A percentile compares a stretch with the other conserved stretches of the same genome.
Conservation (phyloP, 805 yeast species). For the Starmera caribaea region DNA sequence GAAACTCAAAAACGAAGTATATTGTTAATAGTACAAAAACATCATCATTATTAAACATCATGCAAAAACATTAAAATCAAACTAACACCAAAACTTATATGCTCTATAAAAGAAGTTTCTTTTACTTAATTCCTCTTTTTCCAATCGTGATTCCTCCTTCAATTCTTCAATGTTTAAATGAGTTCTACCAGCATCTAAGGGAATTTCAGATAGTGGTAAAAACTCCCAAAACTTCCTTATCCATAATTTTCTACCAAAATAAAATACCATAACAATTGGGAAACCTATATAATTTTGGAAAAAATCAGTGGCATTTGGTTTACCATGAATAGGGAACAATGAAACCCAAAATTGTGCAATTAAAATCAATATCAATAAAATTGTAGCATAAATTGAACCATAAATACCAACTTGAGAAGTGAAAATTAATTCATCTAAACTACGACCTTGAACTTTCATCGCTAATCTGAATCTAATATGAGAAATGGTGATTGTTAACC, state of each 20-base stretch:
- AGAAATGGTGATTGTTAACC: conserved; percentile 37
- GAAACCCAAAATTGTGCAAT: conserved; percentile 41
- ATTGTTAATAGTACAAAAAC: background rate
- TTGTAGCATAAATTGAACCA: conserved; percentile 32
- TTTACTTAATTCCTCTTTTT: conserved; percentile 36
- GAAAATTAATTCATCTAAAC: conserved; percentile 30
- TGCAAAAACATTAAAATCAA: too few species aligned
- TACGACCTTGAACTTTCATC: conserved; percentile 31
- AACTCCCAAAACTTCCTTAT: conserved; percentile 30
- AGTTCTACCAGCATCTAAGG: conserved; percentile 56
- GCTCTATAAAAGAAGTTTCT: conserved; percentile 38
- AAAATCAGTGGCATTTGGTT: conserved; percentile 24
- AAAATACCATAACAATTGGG: conserved; percentile 28
- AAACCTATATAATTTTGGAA: conserved; percentile 33
- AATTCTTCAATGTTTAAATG: conserved; percentile 47
- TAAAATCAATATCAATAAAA: conserved; percentile 27
- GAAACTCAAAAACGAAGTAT: too few species aligned
- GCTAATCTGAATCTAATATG: conserved; percentile 38
- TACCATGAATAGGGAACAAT: conserved; percentile 31
- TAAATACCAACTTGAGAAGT: conserved; percentile 31
- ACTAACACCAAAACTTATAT: conserved; percentile 51
- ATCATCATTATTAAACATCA: background rate
- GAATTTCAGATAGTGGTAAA: conserved; percentile 39
- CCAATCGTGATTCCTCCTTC: conserved; percentile 48
- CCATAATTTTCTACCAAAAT: conserved; percentile 33